These are phyloP conservation scores for Calonectria honghensis DNA, from an alignment of 2,329 filamentous ascomycete genomes.

Conservation along the genomic window DNA sequence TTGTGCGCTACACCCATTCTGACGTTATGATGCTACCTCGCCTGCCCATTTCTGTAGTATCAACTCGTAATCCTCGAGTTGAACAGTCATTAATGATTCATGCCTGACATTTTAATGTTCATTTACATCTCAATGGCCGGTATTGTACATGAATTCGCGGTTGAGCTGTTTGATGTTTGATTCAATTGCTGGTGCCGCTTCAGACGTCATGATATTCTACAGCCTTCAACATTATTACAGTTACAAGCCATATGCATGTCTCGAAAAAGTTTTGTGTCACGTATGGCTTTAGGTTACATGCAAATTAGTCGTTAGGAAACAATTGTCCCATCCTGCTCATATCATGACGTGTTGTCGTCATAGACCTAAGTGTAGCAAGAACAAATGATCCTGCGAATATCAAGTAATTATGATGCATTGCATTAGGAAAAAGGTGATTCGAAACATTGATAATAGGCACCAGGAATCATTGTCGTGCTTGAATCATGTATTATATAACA, in stretches of 20 bases:
- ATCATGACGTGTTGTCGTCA: slow-evolving; percentile 63
- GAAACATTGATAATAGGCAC: slow-evolving; percentile 71
- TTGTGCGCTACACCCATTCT: neutral
- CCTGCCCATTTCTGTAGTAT: neutral
- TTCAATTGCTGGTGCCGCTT: slow-evolving; percentile 55
- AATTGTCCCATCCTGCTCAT: slow-evolving; percentile 61
- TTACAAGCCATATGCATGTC: slow-evolving; percentile 64
- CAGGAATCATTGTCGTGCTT: slow-evolving; percentile 50
- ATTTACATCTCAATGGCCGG: slow-evolving; percentile 43
- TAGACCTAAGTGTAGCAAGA: slow-evolving; percentile 66
- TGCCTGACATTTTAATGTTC: no score
- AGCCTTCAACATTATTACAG: slow-evolving; percentile 63
- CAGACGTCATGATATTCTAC: slow-evolving; percentile 58
- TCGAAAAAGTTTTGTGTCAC: slow-evolving; percentile 67
- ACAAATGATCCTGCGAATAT: slow-evolving; percentile 73
- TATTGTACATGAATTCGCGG: slow-evolving; percentile 53
- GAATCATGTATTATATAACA: slow-evolving; percentile 61
- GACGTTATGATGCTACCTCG: neutral
- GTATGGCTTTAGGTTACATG: slow-evolving; percentile 72
- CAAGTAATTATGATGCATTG: slow-evolving; percentile 73
- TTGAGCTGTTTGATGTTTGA: slow-evolving; percentile 54
- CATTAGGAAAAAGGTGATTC: slow-evolving; percentile 72
- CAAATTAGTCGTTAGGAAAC: slow-evolving; percentile 68
- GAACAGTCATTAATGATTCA: neutral
- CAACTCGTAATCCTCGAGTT: neutral